Evolutionary conservation across 2,329 filamentous ascomycete species (phyloP), one percentile per base, ranked within the genome.

Genomic region (Ascochyta lentis): DNA sequence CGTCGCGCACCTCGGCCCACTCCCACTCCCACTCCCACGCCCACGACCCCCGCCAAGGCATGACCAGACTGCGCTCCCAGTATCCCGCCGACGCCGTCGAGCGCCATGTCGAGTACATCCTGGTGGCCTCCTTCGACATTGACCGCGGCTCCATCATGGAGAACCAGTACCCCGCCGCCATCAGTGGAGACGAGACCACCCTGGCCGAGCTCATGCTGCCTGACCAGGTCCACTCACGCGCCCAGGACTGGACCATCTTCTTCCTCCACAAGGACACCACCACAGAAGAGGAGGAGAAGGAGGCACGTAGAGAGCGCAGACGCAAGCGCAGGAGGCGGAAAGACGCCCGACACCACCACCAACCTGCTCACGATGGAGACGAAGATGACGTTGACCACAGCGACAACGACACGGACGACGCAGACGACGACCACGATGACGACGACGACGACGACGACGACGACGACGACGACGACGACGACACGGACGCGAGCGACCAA

Each of bases 181-280:
- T 99, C 60, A 97, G 92, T 46, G 94, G 95, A 29, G 94, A 99
- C 73, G 95, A 99, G 79, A 90, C 96, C 70, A 98, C 98, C 93
- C 79, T 99, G 71, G 95, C 95, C 6, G 95, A 99, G 80, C 85
- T 99, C 70, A 99, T 99, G 95, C 80, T 99, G 74, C 95, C 95
- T 0, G 95, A 99, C 76, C 94, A 98, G 77, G 92, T 94, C 22
- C 95, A 99, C 78, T 87, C 95, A 58, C 86, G 95, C 35, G 94
- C 90, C 70, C 93, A 98, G 77, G 95, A 99, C 75, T 99, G 95
- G 95, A 99, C 95, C 38, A 96, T 98, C 51, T 99, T 99, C 80
- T 99, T 99, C 74, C 76, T 99, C 53, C 95, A 99, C 79, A 98
- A 98, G 75, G 95, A 99, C 74, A 91, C 89, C 3, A 93, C 87